Evolutionary conservation across 352 stramenopile genomes (phyloP).

Genomic region (Pythium periplocum): DNA sequence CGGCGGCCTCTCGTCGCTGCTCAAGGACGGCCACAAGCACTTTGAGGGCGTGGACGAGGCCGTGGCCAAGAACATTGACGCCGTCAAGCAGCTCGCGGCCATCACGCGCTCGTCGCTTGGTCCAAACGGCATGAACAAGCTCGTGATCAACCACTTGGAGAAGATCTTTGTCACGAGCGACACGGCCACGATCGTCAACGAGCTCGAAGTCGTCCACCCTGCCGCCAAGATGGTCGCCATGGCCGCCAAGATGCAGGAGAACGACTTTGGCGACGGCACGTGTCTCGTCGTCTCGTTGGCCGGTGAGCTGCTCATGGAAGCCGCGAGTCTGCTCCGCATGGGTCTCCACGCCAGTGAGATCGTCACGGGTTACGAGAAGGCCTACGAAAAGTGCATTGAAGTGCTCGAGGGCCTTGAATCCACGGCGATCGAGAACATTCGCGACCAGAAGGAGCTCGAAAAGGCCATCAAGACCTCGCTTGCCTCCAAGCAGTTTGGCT

Average conservation of each 20-base stretch:
- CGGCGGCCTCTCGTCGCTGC: constrained; percentile 93
- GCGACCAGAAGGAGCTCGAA: constrained; percentile 82
- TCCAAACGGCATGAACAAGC: constrained; percentile 99
- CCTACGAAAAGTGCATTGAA: constrained; percentile 91
- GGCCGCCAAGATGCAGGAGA: constrained; percentile 98
- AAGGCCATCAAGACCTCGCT: constrained; percentile 93
- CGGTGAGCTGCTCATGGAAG: constrained; percentile 96
- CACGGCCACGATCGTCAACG: constrained; percentile 98
- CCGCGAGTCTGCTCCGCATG: constrained; percentile 95
- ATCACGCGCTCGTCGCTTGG: constrained; percentile 98
- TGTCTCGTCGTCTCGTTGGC: constrained; percentile 97
- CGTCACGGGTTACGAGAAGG: constrained; percentile 95
- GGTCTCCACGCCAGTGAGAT: constrained; percentile 98
- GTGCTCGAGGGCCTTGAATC: constrained; percentile 89
- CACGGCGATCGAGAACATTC: constrained; percentile 70
- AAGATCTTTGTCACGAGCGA: constrained; percentile 99
- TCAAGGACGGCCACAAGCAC: constrained; percentile 98
- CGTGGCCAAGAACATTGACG: constrained; percentile 98
- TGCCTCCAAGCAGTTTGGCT: constrained; percentile 97
- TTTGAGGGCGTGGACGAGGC: constrained; percentile 94
- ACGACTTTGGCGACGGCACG: constrained; percentile 94
- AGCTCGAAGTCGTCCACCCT: constrained; percentile 98
- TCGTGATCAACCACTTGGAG: constrained; percentile 99
- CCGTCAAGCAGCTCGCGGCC: constrained; percentile 95
- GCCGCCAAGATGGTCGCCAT: constrained; percentile 98